Evolutionary conservation across 805 yeast species (phyloP).

Genomic region (Lachancea lanzarotensis): DNA sequence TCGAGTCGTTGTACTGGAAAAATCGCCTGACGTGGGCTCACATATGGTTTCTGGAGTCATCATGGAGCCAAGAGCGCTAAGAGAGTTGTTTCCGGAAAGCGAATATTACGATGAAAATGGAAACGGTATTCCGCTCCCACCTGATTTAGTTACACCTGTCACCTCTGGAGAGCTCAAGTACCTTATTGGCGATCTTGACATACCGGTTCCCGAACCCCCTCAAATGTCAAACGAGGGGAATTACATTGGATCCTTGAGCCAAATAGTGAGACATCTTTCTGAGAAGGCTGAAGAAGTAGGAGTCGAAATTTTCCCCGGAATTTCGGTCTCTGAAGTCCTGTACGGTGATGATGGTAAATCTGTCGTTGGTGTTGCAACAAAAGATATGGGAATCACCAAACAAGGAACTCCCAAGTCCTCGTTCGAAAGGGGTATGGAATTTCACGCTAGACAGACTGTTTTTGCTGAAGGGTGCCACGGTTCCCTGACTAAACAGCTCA

Average conservation of each 20-base stretch:
- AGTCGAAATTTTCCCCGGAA: constrained; percentile 88
- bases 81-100: constrained; percentile 73
- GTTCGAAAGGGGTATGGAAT: constrained; percentile 97
- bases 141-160: constrained; percentile 68
- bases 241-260: constrained; percentile 76
- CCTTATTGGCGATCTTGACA: constrained; percentile 51
- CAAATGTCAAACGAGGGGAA: constrained; percentile 80
- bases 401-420: constrained; percentile 69
- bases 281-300: constrained; percentile 91
- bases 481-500: constrained; percentile 72
- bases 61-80: constrained; percentile 79
- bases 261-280: constrained; percentile 72
- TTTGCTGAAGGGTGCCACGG: constrained; percentile 99
- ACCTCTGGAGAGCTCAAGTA: constrained; percentile 67
- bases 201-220: constrained; percentile 89
- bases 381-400: constrained; percentile 80
- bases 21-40: constrained; percentile 87
- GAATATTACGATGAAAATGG: constrained; percentile 46
- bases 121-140: constrained; percentile 68
- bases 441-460: constrained; percentile 82
- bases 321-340: constrained; percentile 74
- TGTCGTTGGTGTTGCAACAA: constrained; percentile 87
- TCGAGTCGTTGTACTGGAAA: constrained; percentile 85
- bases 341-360: constrained; percentile 48
- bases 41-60: constrained; percentile 94